phyloP scores from a whole-genome alignment of 441 rosid species.

The Brassica balearica region DNA sequence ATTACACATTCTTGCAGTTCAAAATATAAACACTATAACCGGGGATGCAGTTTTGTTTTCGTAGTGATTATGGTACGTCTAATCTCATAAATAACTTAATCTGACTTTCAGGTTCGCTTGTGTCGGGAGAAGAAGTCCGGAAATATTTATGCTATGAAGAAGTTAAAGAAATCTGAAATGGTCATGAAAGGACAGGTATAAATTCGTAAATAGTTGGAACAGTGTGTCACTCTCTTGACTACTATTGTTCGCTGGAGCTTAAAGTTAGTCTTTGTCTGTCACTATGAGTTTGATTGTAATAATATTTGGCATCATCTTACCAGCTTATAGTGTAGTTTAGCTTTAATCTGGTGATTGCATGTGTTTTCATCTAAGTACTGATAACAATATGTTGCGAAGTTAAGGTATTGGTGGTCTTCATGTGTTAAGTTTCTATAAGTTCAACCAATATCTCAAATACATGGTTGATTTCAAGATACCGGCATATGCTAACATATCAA shows the following conservation, averaged over 20 bases:
- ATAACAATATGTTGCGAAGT: constrained; percentile 16
- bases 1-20: constrained; percentile 24
- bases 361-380: neutral
- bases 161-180: constrained; percentile 98
- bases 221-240: constrained; percentile 10
- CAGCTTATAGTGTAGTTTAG: constrained; percentile 19
- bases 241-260: constrained; percentile 5
- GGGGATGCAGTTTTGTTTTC: constrained; percentile 4
- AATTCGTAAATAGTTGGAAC: constrained; percentile 24
- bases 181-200: constrained; percentile 93
- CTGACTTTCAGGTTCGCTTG: constrained; percentile 69
- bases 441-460: neutral
- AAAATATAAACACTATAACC: constrained; percentile 20
- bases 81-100: constrained; percentile 28
- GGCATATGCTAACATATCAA: constrained; percentile 11
- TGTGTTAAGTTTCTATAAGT: constrained; percentile 6
- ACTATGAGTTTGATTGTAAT: constrained; percentile 12
- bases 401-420: neutral
- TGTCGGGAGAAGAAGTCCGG: constrained; percentile 97
- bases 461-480: neutral
- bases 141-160: constrained; percentile 96
- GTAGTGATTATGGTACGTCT: neutral
- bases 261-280: constrained; percentile 15
- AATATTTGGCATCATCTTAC: constrained; percentile 2
- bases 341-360: constrained; percentile 10